Conservation (phyloP, 1,139 yeast species). For the Barnettozyma hawaiiensis region DNA sequence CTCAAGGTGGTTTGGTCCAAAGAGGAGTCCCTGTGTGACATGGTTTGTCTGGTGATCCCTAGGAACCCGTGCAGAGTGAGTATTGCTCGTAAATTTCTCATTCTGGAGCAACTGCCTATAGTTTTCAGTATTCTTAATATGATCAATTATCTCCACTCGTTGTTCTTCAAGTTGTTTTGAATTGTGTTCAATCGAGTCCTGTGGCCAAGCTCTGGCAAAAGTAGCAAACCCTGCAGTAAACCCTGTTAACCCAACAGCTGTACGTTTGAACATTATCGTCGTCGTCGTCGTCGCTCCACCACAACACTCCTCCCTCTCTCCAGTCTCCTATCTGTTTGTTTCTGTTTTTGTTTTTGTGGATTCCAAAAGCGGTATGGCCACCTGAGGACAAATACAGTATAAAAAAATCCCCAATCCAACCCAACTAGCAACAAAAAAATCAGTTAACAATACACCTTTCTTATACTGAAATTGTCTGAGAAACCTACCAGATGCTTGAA, state of each 20-base stretch:
- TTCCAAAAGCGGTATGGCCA: neutral
- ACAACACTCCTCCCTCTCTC: neutral
- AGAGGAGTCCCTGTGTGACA: constrained; percentile 61
- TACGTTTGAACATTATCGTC: constrained; percentile 27
- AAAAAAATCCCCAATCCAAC: no score
- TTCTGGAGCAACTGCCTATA: constrained; percentile 33
- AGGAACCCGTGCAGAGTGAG: constrained; percentile 47
- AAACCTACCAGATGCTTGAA: constrained; percentile 37
- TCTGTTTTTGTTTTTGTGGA: neutral
- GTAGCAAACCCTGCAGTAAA: constrained; percentile 43
- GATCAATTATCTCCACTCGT: constrained; percentile 32
- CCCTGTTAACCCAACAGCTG: constrained; percentile 35
- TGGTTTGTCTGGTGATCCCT: constrained; percentile 55
- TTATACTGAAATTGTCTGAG: neutral
- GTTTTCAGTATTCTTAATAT: constrained; percentile 32
- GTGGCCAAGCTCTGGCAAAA: constrained; percentile 41
- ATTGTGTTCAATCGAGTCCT: constrained; percentile 33
- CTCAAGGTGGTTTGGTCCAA: constrained; percentile 56
- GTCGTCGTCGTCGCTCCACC: no score
- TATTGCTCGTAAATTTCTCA: constrained; percentile 26
- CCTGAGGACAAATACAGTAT: no score
- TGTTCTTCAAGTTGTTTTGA: constrained; percentile 28
- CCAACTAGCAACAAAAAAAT: neutral
- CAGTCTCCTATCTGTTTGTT: neutral
- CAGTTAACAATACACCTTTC: neutral